Evolutionary conservation across 1,284 basidiomycete genomes (phyloP).

Genomic region (Papiliotrema flavescens): DNA sequence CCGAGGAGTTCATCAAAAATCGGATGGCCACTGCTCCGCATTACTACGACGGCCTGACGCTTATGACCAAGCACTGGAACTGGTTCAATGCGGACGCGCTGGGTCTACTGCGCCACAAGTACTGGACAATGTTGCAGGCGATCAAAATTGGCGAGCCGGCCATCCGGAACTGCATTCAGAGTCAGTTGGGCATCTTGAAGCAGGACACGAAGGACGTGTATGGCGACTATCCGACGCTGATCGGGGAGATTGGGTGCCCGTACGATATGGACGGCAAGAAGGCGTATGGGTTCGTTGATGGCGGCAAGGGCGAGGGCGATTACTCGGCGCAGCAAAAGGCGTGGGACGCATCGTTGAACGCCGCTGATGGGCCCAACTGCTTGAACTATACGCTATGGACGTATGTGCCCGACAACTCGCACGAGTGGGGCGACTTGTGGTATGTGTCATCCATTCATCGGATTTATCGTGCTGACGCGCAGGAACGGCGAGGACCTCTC

Average conservation of each 20-base stretch:
- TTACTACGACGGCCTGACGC: constrained; percentile 87
- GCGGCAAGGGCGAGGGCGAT: constrained; percentile 71
- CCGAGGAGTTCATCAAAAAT: constrained; percentile 61
- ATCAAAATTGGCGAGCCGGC: constrained; percentile 69
- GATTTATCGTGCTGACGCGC: background rate
- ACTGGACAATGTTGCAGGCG: constrained; percentile 57
- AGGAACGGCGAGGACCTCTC: constrained; percentile 92
- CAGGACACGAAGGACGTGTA: constrained; percentile 56
- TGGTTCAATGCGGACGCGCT: constrained; percentile 79
- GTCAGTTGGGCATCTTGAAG: constrained; percentile 78
- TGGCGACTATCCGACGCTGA: constrained; percentile 79
- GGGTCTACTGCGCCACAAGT: constrained; percentile 78
- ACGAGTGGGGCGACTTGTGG: constrained; percentile 90
- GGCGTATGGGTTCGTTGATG: constrained; percentile 77
- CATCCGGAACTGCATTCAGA: constrained; percentile 76
- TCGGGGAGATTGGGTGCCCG: constrained; percentile 94
- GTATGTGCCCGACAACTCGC: constrained; percentile 69
- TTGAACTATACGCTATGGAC: constrained; percentile 89
- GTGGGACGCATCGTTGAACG: constrained; percentile 88
- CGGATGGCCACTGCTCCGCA: constrained; percentile 79
- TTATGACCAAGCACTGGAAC: constrained; percentile 79
- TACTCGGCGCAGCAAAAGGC: constrained; percentile 77
- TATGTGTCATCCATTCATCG: constrained; percentile 10
- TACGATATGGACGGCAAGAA: constrained; percentile 84
- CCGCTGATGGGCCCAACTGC: constrained; percentile 74